Conservation (phyloP, 176 grass and related monocot species). For the Musa acuminata region DNA sequence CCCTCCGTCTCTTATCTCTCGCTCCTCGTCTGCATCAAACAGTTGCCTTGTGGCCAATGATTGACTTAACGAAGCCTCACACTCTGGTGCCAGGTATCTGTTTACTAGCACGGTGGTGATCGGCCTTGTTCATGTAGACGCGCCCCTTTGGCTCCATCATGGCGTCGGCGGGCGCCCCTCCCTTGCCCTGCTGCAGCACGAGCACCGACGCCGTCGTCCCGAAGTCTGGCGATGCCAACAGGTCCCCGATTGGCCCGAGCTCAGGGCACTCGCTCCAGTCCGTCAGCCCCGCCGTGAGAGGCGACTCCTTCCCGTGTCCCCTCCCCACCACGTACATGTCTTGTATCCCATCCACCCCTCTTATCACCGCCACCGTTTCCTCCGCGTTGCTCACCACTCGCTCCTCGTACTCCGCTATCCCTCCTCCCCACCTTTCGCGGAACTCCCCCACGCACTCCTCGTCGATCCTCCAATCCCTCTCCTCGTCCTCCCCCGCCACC, state of each 20-base stretch:
- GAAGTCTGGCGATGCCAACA: slow-evolving; percentile 60
- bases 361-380: slow-evolving; percentile 51
- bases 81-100: too few relatives aligned
- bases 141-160: too few relatives aligned
- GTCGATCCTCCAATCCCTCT: slow-evolving; percentile 27
- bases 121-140: too few relatives aligned
- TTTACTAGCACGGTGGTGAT: too few relatives aligned
- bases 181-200: slow-evolving; percentile 38
- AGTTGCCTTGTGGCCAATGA: too few relatives aligned
- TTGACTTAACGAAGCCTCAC: too few relatives aligned
- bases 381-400: slow-evolving; percentile 34
- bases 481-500: slow-evolving; percentile 34
- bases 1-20: too few relatives aligned
- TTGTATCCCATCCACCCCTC: slow-evolving; percentile 30
- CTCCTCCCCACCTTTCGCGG: slow-evolving; percentile 7
- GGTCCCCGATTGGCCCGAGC: slow-evolving; percentile 61
- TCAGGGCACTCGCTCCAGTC: slow-evolving; percentile 87
- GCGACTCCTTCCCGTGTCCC: slow-evolving; percentile 27
- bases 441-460: slow-evolving; percentile 43
- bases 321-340: slow-evolving; percentile 59
- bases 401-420: slow-evolving; percentile 39
- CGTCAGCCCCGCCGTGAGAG: slow-evolving; percentile 46
- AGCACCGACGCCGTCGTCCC: slow-evolving; percentile 40
- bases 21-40: too few relatives aligned
- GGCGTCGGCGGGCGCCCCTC: neutral